Evolutionary conservation across 2,329 filamentous ascomycete species (phyloP).

Genomic region (Aureobasidium pullulans): DNA sequence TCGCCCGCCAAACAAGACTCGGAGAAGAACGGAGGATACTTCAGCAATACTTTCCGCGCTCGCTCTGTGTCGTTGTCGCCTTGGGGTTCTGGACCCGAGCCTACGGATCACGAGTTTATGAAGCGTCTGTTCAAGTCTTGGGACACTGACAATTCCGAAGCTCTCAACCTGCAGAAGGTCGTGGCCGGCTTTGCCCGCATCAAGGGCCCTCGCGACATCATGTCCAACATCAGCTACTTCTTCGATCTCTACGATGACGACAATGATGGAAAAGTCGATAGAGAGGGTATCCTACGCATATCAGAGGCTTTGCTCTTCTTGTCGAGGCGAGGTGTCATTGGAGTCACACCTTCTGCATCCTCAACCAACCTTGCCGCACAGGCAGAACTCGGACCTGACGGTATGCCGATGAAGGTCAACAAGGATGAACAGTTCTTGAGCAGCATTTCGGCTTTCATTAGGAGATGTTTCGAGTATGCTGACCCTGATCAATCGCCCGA

Average conservation of each 20-base stretch:
- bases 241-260: conserved; percentile 96
- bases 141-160: conserved; percentile 72
- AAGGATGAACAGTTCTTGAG: conserved; percentile 84
- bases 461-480: conserved; percentile 94
- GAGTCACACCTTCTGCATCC: conserved; percentile 59
- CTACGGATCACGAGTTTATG: conserved; percentile 93
- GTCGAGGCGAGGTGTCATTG: conserved; percentile 78
- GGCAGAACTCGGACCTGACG: conserved; percentile 27
- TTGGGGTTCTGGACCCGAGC: conserved; percentile 57
- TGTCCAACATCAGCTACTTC: conserved; percentile 96
- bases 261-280: conserved; percentile 81
- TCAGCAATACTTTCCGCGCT: conserved; percentile 37
- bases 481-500: conserved; percentile 65
- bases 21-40: conserved; percentile 51
- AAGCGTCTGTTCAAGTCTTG: conserved; percentile 78
- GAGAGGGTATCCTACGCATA: conserved; percentile 89
- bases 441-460: conserved; percentile 91
- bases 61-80: conserved; percentile 40
- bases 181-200: conserved; percentile 84
- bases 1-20: conserved; percentile 46
- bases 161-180: conserved; percentile 81
- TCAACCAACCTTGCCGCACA: conserved; percentile 42
- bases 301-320: conserved; percentile 91
- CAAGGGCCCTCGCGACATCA: conserved; percentile 90
- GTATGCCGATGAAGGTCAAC: conserved; percentile 37